These are phyloP conservation scores for Spathaspora girioi DNA, from an alignment of 805 yeast genomes.

Conservation along the genomic window DNA sequence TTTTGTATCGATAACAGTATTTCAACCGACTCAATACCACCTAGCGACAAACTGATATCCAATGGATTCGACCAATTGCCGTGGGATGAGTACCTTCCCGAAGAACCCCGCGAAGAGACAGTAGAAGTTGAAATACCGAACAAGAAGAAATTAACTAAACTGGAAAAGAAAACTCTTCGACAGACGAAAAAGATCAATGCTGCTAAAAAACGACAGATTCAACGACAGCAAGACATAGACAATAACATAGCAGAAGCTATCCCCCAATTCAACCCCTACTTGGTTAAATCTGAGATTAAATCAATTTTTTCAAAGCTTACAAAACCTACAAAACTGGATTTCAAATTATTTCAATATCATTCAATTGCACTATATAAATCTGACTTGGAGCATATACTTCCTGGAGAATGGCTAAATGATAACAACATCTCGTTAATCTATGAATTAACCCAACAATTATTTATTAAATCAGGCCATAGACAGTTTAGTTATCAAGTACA, in stretches of 20 bases:
- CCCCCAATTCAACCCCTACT: constrained; percentile 11
- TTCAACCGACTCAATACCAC: background rate
- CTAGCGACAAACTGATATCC: background rate
- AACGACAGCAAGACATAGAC: constrained; percentile 10
- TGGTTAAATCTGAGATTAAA: constrained; percentile 15
- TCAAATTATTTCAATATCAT: constrained; percentile 44
- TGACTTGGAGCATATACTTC: constrained; percentile 54
- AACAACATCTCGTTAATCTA: constrained; percentile 61
- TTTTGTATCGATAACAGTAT: constrained; percentile 3
- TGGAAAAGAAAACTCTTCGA: constrained; percentile 18
- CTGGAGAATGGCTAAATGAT: constrained; percentile 74
- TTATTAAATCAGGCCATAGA: constrained; percentile 11
- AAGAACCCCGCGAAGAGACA: constrained; percentile 1
- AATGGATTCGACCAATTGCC: constrained; percentile 43
- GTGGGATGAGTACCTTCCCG: constrained; percentile 21
- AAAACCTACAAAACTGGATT: constrained; percentile 4
- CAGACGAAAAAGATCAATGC: constrained; percentile 20
- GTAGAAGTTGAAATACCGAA: background rate
- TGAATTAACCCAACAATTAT: constrained; percentile 38
- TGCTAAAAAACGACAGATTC: constrained; percentile 13
- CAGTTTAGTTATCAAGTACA: constrained; percentile 21
- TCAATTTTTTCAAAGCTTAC: constrained; percentile 8
- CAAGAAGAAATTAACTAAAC: constrained; percentile 12
- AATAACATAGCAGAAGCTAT: background rate
- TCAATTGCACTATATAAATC: constrained; percentile 56